Evolutionary conservation across 2,329 filamentous ascomycete species (phyloP).

Genomic region (Xylaria sp.): DNA sequence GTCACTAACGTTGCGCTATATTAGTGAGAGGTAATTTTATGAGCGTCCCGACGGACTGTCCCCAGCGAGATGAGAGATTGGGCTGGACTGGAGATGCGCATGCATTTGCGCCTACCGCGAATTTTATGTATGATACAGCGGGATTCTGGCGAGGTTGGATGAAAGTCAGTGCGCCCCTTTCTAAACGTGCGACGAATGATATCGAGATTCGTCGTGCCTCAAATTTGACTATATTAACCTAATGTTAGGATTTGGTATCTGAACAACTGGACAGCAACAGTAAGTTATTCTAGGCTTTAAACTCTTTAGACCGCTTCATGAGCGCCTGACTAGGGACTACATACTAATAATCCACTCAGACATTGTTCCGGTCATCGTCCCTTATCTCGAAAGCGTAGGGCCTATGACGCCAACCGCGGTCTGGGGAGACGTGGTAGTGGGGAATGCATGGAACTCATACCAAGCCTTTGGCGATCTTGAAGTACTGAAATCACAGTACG

Average conservation of each 20-base stretch:
- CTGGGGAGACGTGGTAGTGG: conserved; percentile 57
- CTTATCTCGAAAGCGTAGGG: conserved; percentile 42
- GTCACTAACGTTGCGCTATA: background rate
- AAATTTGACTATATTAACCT: conserved; percentile 2
- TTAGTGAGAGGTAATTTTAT: conserved; percentile 68
- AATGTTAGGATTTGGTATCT: conserved; percentile 52
- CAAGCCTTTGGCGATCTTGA: conserved; percentile 51
- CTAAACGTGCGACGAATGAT: no score
- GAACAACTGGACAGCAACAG: conserved; percentile 45
- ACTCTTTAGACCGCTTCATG: background rate
- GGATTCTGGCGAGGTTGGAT: conserved; percentile 63
- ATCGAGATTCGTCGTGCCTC: background rate
- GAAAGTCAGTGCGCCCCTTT: conserved; percentile 37
- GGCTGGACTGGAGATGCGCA: conserved; percentile 62
- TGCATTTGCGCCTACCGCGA: conserved; percentile 59
- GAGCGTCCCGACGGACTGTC: conserved; percentile 62
- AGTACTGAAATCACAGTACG: conserved; percentile 52
- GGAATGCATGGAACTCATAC: conserved; percentile 55
- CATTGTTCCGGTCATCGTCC: conserved; percentile 46
- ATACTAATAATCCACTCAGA: conserved; percentile 33
- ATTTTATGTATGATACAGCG: conserved; percentile 63
- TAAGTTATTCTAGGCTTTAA: conserved; percentile 18
- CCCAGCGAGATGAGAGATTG: conserved; percentile 60
- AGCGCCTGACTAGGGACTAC: background rate
- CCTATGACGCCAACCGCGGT: conserved; percentile 47